Percentiles rank a stretch among this genome's conserved stretches.
Evolutionary conservation across 345 rosid genomes (phyloP).

Genomic region (Lepidium sativum): DNA sequence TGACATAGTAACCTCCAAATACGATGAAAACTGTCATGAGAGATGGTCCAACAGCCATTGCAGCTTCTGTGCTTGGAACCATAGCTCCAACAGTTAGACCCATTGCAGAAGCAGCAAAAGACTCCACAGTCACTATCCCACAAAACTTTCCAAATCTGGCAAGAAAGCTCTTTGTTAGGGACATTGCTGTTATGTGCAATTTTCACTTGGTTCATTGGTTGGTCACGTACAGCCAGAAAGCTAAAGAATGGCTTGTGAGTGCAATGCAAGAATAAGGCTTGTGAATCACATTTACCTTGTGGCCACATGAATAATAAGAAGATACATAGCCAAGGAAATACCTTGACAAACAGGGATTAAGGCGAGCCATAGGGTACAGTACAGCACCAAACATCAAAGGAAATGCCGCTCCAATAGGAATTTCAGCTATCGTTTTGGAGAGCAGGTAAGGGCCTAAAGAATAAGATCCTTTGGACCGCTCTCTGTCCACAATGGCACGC

Average conservation of each 20-base stretch:
- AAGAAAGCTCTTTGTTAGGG: constrained; percentile 3
- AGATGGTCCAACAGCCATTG: constrained; percentile 97
- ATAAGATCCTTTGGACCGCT: constrained; percentile 87
- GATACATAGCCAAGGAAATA: not conserved
- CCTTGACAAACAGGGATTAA: constrained; percentile 82
- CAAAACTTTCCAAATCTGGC: constrained; percentile 84
- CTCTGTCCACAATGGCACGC: constrained; percentile 89
- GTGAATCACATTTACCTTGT: not conserved
- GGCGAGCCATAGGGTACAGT: constrained; percentile 90
- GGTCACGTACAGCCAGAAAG: not conserved
- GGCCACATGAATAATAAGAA: not conserved
- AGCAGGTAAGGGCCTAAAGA: constrained; percentile 85
- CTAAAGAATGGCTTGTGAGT: constrained; percentile 3
- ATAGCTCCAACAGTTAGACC: constrained; percentile 97
- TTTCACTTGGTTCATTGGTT: not conserved
- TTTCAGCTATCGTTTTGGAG: constrained; percentile 87
- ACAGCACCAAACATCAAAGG: constrained; percentile 94
- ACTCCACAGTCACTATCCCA: constrained; percentile 86
- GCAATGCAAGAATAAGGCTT: not conserved
- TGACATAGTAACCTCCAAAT: constrained; percentile 88
- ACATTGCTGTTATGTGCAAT: not conserved
- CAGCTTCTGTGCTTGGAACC: constrained; percentile 95
- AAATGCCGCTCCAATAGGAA: constrained; percentile 91
- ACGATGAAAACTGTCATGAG: constrained; percentile 95
- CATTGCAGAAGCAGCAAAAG: constrained; percentile 99